These are phyloP conservation scores for Mycosphaerelloides madeirae DNA, from an alignment of 2,329 filamentous ascomycete species.

Conservation along the genomic window DNA sequence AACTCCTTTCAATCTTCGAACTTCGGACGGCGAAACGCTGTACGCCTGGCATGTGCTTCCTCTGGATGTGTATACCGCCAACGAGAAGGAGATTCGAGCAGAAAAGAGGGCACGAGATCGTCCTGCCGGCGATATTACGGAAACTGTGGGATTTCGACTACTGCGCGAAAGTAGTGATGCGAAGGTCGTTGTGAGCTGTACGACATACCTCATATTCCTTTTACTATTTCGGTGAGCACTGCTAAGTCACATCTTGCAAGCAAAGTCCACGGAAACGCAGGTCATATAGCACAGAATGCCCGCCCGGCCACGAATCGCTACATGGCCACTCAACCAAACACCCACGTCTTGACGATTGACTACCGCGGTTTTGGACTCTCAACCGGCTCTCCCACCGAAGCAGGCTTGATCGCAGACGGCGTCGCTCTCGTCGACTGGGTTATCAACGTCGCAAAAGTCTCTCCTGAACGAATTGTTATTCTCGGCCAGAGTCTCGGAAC, in stretches of 20 bases:
- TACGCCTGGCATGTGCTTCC: constrained; percentile 92
- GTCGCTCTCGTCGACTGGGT: constrained; percentile 69
- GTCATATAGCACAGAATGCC: constrained; percentile 73
- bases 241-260: constrained; percentile 5
- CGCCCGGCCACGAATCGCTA: constrained; percentile 74
- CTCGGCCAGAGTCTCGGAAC: constrained; percentile 87
- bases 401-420: constrained; percentile 75
- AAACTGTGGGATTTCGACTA: constrained; percentile 48
- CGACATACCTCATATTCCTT: too few relatives aligned
- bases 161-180: constrained; percentile 38
- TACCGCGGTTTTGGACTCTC: constrained; percentile 85
- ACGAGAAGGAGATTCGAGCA: constrained; percentile 57
- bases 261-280: constrained; percentile 64
- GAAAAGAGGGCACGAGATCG: constrained; percentile 46
- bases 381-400: constrained; percentile 73
- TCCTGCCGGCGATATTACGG: constrained; percentile 41
- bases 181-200: constrained; percentile 54
- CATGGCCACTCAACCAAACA: constrained; percentile 64
- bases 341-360: constrained; percentile 83
- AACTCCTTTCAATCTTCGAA: constrained; percentile 73
- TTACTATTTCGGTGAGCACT: not conserved
- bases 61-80: constrained; percentile 65
- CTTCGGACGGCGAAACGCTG: constrained; percentile 69
- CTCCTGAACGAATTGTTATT: constrained; percentile 68
- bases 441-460: constrained; percentile 58